Percentiles rank a stretch among this genome's conserved stretches.
Evolutionary conservation across 1,284 basidiomycete genomes (phyloP).

Genomic region (Malassezia brasiliensis): DNA sequence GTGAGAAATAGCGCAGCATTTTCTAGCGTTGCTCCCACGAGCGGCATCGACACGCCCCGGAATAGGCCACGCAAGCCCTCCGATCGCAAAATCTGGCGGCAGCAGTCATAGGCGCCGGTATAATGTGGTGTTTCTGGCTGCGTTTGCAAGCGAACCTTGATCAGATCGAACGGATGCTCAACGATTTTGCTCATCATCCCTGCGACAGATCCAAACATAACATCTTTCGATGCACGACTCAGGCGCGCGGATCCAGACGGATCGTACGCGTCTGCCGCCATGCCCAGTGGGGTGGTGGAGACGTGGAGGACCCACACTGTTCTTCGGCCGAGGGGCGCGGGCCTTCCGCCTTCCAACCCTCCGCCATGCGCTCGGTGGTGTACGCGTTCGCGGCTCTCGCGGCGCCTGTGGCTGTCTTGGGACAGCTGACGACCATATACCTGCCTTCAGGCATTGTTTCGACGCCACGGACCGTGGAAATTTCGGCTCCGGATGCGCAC

Average conservation of each 20-base stretch:
- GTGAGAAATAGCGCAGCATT: constrained; percentile 78
- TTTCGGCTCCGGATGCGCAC: constrained; percentile 5
- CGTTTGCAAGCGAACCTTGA: constrained; percentile 46
- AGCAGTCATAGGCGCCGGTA: constrained; percentile 37
- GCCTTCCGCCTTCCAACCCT: not conserved
- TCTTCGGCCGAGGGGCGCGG: constrained; percentile 3
- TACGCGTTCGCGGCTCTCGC: constrained; percentile 9
- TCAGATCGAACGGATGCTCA: constrained; percentile 46
- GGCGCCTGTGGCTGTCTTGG: not conserved
- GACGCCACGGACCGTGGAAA: not conserved
- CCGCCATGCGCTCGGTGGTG: constrained; percentile 5
- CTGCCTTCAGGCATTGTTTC: not conserved
- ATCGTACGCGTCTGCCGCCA: not conserved
- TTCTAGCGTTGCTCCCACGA: constrained; percentile 80
- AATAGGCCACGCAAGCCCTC: constrained; percentile 43
- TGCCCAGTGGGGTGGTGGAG: not conserved
- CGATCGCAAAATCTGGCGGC: constrained; percentile 30
- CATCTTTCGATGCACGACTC: constrained; percentile 39
- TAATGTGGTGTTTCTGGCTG: constrained; percentile 34
- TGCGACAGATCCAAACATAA: constrained; percentile 41
- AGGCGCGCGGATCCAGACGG: constrained; percentile 12
- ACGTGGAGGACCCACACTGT: too few species aligned
- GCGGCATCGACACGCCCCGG: constrained; percentile 68
- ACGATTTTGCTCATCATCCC: constrained; percentile 45
- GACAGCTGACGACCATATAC: not conserved